Conservation (phyloP, 352 stramenopile genomes). For the Plasmopara halstedii region DNA sequence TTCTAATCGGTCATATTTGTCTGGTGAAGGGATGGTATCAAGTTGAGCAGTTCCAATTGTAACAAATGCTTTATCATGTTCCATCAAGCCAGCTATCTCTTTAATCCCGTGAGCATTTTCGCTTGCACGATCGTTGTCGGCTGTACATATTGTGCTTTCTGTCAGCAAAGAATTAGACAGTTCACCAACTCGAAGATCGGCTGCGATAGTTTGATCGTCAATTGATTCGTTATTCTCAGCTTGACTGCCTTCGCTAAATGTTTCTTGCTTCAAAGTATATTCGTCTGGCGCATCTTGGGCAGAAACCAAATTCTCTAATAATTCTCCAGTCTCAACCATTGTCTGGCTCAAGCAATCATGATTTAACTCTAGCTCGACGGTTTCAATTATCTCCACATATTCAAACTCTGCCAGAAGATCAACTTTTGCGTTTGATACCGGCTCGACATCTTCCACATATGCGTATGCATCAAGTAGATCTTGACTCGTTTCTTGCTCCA, state of each 20-base stretch:
- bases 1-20: too few species aligned
- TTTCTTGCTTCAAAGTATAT: background rate
- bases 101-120: too few species aligned
- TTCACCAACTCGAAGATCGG: too few species aligned
- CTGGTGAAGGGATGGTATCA: too few species aligned
- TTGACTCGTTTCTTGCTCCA: background rate
- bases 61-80: background rate
- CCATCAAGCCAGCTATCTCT: too few species aligned
- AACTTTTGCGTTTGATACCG: background rate
- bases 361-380: background rate
- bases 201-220: too few species aligned
- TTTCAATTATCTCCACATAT: background rate
- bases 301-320: background rate
- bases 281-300: too few species aligned
- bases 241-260: too few species aligned
- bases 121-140: too few species aligned
- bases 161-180: too few species aligned
- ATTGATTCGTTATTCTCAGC: background rate
- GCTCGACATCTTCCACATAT: constrained; percentile 14
- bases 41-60: background rate
- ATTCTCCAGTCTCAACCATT: background rate
- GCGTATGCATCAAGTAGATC: constrained; percentile 24
- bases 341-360: background rate
- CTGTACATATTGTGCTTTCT: too few species aligned
- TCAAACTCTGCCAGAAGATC: background rate